Evolutionary conservation across 768 basidiomycete genomes (phyloP).

Genomic region (Pleurotus giganteus): DNA sequence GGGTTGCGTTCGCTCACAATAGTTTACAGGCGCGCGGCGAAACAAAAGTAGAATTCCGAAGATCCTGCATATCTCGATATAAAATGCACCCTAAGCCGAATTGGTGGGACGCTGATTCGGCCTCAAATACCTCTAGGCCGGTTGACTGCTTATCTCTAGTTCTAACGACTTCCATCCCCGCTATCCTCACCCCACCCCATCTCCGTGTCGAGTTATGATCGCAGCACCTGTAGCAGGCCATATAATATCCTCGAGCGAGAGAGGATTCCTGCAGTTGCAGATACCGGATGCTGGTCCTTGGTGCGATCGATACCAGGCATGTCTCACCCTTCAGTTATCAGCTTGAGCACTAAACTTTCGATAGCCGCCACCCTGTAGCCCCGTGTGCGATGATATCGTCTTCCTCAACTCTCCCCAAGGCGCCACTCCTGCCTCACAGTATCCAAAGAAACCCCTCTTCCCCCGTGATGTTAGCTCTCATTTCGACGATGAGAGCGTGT

Average conservation of each 20-base stretch:
- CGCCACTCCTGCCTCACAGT: neutral
- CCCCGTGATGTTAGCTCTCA: constrained; percentile 4
- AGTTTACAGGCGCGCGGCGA: constrained; percentile 6
- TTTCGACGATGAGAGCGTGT: constrained; percentile 5
- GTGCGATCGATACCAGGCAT: neutral
- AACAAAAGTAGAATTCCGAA: constrained; percentile 5
- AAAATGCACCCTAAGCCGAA: constrained; percentile 8
- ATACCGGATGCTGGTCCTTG: neutral
- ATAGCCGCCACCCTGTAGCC: neutral
- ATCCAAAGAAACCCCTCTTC: neutral
- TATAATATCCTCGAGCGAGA: neutral
- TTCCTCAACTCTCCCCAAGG: constrained; percentile 3
- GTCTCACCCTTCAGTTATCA: neutral
- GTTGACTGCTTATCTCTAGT: neutral
- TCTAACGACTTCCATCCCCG: neutral
- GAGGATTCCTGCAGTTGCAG: neutral
- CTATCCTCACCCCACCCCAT: neutral
- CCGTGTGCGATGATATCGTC: neutral
- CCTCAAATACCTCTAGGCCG: neutral
- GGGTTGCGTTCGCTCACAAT: constrained; percentile 6
- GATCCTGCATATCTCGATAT: constrained; percentile 10
- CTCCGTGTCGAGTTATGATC: constrained; percentile 5
- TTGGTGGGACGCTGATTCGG: neutral
- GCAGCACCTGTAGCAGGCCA: neutral
- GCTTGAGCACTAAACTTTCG: neutral